Evolutionary conservation across 352 stramenopile species (phyloP).

Genomic region (Phytopythium chamaehyphon): DNA sequence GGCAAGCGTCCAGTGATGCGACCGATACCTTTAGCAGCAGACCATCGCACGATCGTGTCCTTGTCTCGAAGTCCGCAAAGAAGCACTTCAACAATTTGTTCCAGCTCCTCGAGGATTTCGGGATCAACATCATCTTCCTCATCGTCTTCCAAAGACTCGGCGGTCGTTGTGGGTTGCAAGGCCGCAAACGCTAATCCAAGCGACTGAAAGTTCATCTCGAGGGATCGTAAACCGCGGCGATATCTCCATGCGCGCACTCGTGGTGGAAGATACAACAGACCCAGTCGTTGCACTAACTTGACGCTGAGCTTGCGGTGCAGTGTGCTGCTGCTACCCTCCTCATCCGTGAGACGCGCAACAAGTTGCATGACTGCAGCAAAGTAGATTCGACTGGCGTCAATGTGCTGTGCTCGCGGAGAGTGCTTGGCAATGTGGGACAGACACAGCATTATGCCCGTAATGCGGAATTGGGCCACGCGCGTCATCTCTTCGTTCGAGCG

Average conservation of each 20-base stretch:
- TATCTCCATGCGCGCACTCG: constrained; percentile 96
- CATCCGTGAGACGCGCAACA: constrained; percentile 49
- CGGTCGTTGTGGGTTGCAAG: not conserved
- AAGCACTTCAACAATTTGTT: constrained; percentile 94
- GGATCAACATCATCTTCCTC: constrained; percentile 47
- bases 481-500: constrained; percentile 23
- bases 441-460: constrained; percentile 80
- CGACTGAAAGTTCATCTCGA: constrained; percentile 90
- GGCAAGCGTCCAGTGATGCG: constrained; percentile 94
- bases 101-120: constrained; percentile 93
- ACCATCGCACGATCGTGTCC: constrained; percentile 98
- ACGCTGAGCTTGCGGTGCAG: constrained; percentile 93
- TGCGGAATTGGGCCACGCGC: constrained; percentile 66
- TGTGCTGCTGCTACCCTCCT: constrained; percentile 55
- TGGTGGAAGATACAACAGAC: constrained; percentile 93
- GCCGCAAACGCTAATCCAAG: constrained; percentile 18
- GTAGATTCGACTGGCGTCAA: constrained; percentile 66
- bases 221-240: constrained; percentile 87
- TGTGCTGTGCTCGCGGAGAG: constrained; percentile 66
- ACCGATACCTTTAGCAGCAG: constrained; percentile 97
- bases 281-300: constrained; percentile 96
- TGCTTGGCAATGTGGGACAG: constrained; percentile 80
- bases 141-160: constrained; percentile 3
- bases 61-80: constrained; percentile 89
- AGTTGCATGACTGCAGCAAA: constrained; percentile 71